Conservation (phyloP, 768 basidiomycete genomes). For the Russula earlei region DNA sequence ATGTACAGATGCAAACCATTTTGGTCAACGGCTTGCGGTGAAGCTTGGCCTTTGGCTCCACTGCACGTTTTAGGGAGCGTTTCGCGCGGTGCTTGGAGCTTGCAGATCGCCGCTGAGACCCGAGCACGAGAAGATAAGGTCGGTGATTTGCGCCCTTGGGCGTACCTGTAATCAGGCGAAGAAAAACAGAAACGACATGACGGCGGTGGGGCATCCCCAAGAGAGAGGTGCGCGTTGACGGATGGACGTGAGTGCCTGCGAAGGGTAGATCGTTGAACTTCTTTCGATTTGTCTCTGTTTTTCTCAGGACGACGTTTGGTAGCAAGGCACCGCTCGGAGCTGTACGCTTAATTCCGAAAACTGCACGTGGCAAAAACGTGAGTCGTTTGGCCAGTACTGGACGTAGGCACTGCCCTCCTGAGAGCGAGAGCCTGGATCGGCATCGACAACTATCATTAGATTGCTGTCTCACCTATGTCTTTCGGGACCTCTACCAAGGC, state of each 20-base stretch:
- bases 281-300: conserved; percentile 10
- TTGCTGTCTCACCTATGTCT: background rate
- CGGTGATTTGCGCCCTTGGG: background rate
- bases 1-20: conserved; percentile 14
- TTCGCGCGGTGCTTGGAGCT: background rate
- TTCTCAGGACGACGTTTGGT: background rate
- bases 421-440: conserved; percentile 1
- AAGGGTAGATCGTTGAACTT: conserved; percentile 11
- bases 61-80: conserved; percentile 9
- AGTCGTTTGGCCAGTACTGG: background rate
- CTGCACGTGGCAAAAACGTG: conserved; percentile 5
- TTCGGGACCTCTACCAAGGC: background rate
- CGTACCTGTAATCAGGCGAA: background rate
- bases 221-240: background rate
- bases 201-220: background rate
- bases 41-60: conserved; percentile 2
- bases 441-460: background rate
- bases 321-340: conserved; percentile 14
- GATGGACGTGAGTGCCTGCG: background rate
- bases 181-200: background rate
- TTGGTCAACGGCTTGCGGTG: conserved; percentile 1
- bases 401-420: conserved; percentile 11
- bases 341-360: conserved; percentile 16
- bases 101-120: conserved; percentile 8
- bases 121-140: background rate